Conservation (phyloP, 192 early-diverging fungal species). For the Coemansia erecta region DNA sequence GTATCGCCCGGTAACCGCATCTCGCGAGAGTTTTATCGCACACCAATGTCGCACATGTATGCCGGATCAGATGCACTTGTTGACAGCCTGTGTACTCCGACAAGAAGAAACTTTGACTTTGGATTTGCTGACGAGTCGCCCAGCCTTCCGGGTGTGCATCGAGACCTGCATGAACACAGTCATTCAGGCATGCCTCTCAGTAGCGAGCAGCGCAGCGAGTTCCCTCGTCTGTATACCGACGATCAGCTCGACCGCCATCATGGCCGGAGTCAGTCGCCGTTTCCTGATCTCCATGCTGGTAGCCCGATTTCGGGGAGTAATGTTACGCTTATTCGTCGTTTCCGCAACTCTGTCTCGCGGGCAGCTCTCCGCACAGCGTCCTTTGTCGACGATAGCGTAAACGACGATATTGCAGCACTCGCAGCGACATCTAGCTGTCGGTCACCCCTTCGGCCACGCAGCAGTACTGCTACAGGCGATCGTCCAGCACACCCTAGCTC, state of each 20-base stretch:
- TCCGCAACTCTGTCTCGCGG: slow-evolving; percentile 21
- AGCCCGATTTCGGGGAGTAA: slow-evolving; percentile 1
- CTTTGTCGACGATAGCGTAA: slow-evolving; percentile 28
- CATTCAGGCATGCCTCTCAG: too few relatives aligned
- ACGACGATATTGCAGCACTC: slow-evolving; percentile 25
- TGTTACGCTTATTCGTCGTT: slow-evolving; percentile 8
- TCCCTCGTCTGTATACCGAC: slow-evolving; percentile 21
- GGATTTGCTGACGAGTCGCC: background rate
- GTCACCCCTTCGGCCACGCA: background rate
- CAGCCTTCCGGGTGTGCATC: too few relatives aligned
- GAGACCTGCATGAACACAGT: too few relatives aligned
- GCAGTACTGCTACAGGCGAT: slow-evolving; percentile 16
- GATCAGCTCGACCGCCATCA: background rate
- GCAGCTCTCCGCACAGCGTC: slow-evolving; percentile 26
- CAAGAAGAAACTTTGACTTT: slow-evolving; percentile 1
- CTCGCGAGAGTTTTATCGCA: slow-evolving; percentile 15
- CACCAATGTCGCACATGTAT: slow-evolving; percentile 2
- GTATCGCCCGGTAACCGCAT: slow-evolving; percentile 28
- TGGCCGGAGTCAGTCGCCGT: background rate
- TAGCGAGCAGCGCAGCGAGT: slow-evolving; percentile 7
- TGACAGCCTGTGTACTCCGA: slow-evolving; percentile 11
- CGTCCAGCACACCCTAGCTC: too few relatives aligned
- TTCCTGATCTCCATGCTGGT: background rate
- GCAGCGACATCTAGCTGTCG: background rate
- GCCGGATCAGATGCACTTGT: background rate